Conservation (phyloP, 129 eudicot genomes). For the Saussurea involucrata region DNA sequence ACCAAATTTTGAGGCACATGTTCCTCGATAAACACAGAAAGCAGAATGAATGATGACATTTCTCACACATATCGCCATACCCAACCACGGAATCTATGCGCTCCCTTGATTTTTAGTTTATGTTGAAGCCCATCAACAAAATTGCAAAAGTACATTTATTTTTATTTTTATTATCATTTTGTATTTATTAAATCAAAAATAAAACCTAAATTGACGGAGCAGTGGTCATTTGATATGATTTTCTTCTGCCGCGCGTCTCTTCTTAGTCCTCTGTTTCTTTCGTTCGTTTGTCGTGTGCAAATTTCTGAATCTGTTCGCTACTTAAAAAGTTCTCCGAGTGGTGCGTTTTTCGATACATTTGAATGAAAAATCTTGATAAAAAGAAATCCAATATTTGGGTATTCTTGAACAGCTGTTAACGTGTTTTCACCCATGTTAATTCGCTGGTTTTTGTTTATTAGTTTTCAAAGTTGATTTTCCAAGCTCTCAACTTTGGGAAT, state of each 20-base stretch:
- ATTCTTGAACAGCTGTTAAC: neutral
- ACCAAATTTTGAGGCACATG: slow-evolving; percentile 22
- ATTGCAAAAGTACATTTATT: neutral
- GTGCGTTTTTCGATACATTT: neutral
- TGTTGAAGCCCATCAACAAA: neutral
- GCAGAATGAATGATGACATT: slow-evolving; percentile 24
- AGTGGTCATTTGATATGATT: slow-evolving; percentile 7
- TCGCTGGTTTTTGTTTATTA: neutral
- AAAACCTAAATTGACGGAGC: slow-evolving; percentile 28
- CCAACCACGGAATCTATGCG: neutral
- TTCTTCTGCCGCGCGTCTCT: slow-evolving; percentile 7
- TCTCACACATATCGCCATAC: slow-evolving; percentile 6
- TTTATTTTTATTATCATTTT: neutral
- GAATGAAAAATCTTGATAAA: neutral
- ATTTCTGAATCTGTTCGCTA: neutral
- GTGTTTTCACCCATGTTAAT: slow-evolving; percentile 1
- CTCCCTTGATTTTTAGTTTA: neutral
- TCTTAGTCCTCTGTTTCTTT: slow-evolving; percentile 8
- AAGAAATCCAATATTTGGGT: neutral
- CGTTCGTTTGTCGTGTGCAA: neutral
- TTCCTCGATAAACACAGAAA: slow-evolving; percentile 9
- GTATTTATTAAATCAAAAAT: neutral
- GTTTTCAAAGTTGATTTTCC: slow-evolving; percentile 1
- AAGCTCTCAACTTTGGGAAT: neutral
- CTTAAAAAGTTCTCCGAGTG: neutral